phyloP scores from a whole-genome alignment of 495 filamentous ascomycete species.

The Lasiosphaeria hispida region DNA sequence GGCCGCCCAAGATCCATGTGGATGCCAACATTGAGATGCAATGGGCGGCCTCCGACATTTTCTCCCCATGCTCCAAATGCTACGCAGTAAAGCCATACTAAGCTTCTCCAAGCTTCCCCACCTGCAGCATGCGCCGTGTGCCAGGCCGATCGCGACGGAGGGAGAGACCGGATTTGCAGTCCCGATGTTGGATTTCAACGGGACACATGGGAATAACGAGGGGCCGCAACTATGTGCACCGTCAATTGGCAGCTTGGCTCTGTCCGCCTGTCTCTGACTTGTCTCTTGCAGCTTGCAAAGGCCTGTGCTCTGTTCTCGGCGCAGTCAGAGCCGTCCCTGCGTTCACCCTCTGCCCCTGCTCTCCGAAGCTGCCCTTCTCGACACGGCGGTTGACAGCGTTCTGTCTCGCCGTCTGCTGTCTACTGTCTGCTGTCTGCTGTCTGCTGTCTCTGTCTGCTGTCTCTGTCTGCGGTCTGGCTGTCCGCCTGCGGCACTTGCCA shows the following conservation, averaged over 20 bases:
- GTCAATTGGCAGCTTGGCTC: not conserved
- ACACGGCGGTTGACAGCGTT: no score
- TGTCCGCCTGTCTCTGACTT: not conserved
- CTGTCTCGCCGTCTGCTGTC: no score
- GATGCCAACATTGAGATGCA: not conserved
- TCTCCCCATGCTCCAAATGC: not conserved
- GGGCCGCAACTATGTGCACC: not conserved
- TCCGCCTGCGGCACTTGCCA: not conserved
- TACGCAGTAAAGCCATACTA: no score
- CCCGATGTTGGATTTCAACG: not conserved
- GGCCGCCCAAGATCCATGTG: no score
- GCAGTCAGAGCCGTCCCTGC: no score
- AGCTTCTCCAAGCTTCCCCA: not conserved
- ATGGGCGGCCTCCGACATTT: conserved; percentile 12
- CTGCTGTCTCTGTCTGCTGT: no score
- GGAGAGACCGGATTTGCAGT: not conserved
- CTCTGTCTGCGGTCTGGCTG: no score
- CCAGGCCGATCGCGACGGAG: not conserved
- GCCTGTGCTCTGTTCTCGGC: no score
- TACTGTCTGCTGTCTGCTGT: no score
- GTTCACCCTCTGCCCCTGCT: no score
- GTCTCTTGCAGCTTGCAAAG: no score
- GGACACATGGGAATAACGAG: not conserved
- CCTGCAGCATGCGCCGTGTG: conserved; percentile 1
- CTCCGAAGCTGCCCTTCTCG: no score